Base-by-base conservation (phyloP, 805 yeast species). In the Metschnikowia baotianmanensis region DNA sequence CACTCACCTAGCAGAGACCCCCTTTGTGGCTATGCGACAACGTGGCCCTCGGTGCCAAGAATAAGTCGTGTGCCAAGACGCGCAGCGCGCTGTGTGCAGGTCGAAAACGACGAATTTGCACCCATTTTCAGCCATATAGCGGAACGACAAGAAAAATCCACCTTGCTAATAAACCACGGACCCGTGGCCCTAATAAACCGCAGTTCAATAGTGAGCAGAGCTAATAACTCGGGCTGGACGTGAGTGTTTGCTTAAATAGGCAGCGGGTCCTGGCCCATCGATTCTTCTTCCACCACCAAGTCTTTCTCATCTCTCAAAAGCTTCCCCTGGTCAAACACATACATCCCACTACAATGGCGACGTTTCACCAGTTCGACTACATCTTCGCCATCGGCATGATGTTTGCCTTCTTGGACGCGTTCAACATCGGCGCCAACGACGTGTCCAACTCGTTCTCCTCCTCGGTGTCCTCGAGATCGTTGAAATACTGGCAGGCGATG, bases 371-470 rank as follows among this genome's bases (percentile, higher is more conserved):
- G 53, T 83, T 79, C 55, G 86, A 82, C 61, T 83, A 82, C 56
- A 69, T 83, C 57, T 78, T 83, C 56, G 90, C 87, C 13, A 72
- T 82, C 45, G 78, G 78, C 31, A 72, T 82, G 72, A 61, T 83
- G 45, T 82, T 83, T 62, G 89, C 87, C 44, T 81, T 80, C 68
- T 67, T 83, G 51, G 89, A 83, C 63, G 90, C 89, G 4, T 83
- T 79, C 74, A 83, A 82, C 59, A 83, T 82, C 51, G 90, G 90
- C 37, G 91, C 90, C 22, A 83, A 84, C 56, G 91, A 83, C 68
- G 88, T 83, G 43, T 83, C 90, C 12, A 83, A 84, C 68, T 83
- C 91, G 1, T 83, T 81, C 55, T 83, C 91, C 1, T 82, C 90
- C 2, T 77, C 90, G 0, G 80, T 83, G 5, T 79, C 89, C 11